phyloP scores from a whole-genome alignment of 345 rosid species.

The Raphanus sativus region DNA sequence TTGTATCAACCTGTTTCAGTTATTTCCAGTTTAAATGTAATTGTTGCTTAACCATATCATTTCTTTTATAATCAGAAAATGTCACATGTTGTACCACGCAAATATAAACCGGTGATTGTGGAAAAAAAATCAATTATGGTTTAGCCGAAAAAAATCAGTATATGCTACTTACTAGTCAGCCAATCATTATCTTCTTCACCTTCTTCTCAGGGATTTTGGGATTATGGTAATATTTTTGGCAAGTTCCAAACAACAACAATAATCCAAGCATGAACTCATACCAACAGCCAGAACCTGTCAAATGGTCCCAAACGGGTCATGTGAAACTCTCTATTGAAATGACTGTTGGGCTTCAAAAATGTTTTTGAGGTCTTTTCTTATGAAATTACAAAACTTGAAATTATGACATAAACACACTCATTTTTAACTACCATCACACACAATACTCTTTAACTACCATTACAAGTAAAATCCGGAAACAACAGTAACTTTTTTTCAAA shows the following conservation, averaged over 20 bases:
- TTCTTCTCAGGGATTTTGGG: background rate
- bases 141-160: background rate
- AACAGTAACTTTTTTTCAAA: background rate
- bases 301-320: background rate
- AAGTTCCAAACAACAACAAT: background rate
- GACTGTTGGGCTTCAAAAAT: slow-evolving; percentile 15
- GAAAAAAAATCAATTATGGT: background rate
- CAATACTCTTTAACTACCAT: slow-evolving; percentile 10
- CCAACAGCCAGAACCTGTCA: background rate
- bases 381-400: slow-evolving; percentile 14
- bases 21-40: background rate
- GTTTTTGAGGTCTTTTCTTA: slow-evolving; percentile 14
- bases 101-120: background rate
- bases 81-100: too few species aligned
- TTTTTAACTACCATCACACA: slow-evolving; percentile 22
- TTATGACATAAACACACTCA: slow-evolving; percentile 1
- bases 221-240: background rate
- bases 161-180: too few species aligned
- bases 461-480: slow-evolving; percentile 16
- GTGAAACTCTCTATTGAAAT: slow-evolving; percentile 2
- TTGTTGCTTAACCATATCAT: background rate
- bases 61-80: too few species aligned
- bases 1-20: background rate
- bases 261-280: slow-evolving; percentile 1
- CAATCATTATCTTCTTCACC: too few species aligned